Evolutionary conservation across 148 eudicot genomes (phyloP).

Genomic region (Cornus florida): DNA sequence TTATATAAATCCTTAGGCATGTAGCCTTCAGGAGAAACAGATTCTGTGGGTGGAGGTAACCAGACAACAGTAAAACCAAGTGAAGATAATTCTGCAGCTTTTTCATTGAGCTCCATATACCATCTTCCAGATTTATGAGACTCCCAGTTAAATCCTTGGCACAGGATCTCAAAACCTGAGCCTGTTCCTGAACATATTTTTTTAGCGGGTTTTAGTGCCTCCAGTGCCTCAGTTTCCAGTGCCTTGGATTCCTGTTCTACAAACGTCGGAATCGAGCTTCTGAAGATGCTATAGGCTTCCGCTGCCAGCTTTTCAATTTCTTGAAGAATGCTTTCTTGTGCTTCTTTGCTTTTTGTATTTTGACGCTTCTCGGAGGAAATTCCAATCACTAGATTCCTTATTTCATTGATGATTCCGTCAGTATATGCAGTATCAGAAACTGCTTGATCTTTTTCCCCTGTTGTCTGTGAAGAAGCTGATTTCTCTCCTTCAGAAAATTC

Average conservation of each 20-base stretch:
- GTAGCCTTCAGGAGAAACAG: constrained; percentile 98
- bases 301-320: constrained; percentile 99
- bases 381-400: constrained; percentile 66
- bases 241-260: constrained; percentile 29
- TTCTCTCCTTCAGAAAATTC: constrained; percentile 7
- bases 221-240: constrained; percentile 48
- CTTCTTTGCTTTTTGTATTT: constrained; percentile 69
- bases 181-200: constrained; percentile 77
- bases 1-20: constrained; percentile 96
- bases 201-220: constrained; percentile 33
- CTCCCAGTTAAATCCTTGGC: constrained; percentile 99
- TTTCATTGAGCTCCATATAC: constrained; percentile 77
- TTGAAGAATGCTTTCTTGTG: constrained; percentile 80
- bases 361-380: constrained; percentile 66
- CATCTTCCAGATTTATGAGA: constrained; percentile 93
- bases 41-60: constrained; percentile 98
- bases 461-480: constrained; percentile 16
- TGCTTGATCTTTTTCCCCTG: constrained; percentile 36
- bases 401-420: constrained; percentile 70
- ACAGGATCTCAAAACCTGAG: constrained; percentile 79
- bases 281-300: constrained; percentile 88
- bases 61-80: constrained; percentile 88
- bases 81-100: constrained; percentile 60
- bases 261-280: constrained; percentile 58
- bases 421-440: constrained; percentile 44